Percentiles rank a stretch among this genome's conserved stretches.
Evolutionary conservation across 2,329 filamentous ascomycete genomes (phyloP).

Genomic region (Scedosporium dehoogii): DNA sequence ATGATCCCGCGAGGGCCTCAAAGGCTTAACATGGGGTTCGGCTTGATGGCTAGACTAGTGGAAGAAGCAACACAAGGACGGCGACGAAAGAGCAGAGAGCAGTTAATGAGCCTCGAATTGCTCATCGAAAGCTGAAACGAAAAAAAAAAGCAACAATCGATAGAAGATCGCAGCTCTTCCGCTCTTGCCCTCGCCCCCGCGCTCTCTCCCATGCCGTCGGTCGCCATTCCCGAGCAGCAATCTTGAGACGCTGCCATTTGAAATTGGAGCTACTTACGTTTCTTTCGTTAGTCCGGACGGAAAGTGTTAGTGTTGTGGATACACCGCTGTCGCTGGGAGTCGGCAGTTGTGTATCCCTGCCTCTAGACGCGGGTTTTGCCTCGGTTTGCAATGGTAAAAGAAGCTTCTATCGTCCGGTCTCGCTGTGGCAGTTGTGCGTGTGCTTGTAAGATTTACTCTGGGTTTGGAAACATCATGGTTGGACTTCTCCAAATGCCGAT

Average conservation of each 20-base stretch:
- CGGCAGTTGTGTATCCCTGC: background rate
- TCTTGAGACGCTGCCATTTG: background rate
- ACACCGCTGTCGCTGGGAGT: background rate
- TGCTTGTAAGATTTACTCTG: background rate
- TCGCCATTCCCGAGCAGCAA: background rate
- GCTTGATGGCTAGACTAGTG: background rate
- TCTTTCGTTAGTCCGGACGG: background rate
- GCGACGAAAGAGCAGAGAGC: background rate
- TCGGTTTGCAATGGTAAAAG: background rate
- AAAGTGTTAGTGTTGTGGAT: background rate
- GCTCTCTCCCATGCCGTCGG: background rate
- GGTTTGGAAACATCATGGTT: background rate
- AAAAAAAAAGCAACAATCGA: background rate
- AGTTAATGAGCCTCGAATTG: background rate
- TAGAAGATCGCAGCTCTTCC: no score
- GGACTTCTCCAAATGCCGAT: background rate
- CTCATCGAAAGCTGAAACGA: background rate
- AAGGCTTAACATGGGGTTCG: background rate
- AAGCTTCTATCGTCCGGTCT: background rate
- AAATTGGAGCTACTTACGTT: background rate
- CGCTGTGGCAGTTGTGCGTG: background rate
- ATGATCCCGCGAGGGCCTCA: background rate
- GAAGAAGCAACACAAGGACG: background rate
- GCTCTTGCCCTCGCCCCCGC: no score
- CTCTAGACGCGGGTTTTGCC: background rate